Base-by-base conservation (phyloP, 73 alveolate species). In the Uronychia setigera region DNA sequence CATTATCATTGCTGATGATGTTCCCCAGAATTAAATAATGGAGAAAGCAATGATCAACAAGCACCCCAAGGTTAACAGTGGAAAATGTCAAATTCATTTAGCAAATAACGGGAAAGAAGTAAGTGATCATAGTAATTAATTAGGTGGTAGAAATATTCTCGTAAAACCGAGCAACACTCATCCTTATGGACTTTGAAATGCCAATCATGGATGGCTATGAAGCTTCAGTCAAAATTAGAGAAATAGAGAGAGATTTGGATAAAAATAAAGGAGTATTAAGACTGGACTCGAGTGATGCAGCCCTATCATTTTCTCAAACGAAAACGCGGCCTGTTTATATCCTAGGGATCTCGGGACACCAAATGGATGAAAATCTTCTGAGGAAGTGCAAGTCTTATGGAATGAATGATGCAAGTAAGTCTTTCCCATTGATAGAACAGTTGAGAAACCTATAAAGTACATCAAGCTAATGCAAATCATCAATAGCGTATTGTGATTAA, bases 181-280 rank as follows among this genome's bases (percentile, higher is more conserved):
- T 74, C 34, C 13, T 74, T 26, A 74, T 74, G 32, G 80, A 74
- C 80, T 28, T 28, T 74, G 80, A 74, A 26, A 74, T 74, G 80
- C 80, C 80, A 11, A 13, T 74, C 32, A 5, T 28, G 5, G 34
- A 74, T 74, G 80, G 80, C 26, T 30, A 9, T 74, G 80, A 74
- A 74, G 80, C 80, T 74, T 28, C 34, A 11, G 26, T 28, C 32
- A 30, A 74, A 74, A 74, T 74, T 11, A 74, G 80, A 74, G 80
- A 74, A 13, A 11, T 74, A 5, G 34, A 30, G 34, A 9, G 46
- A 9, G 80, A 27, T 25, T 19, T 26, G 26, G 27, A 58, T 25
- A 58, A 19, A 19, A 58, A 58, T 26, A 25, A 25, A 58, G 26
- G 75, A 58, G 26, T 25, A 58, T 58, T 19, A 19, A 58, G 19